Percentiles rank a stretch among this genome's conserved stretches.
phyloP scores from a whole-genome alignment of 257 asterid species.

The Capsicum chinense region DNA sequence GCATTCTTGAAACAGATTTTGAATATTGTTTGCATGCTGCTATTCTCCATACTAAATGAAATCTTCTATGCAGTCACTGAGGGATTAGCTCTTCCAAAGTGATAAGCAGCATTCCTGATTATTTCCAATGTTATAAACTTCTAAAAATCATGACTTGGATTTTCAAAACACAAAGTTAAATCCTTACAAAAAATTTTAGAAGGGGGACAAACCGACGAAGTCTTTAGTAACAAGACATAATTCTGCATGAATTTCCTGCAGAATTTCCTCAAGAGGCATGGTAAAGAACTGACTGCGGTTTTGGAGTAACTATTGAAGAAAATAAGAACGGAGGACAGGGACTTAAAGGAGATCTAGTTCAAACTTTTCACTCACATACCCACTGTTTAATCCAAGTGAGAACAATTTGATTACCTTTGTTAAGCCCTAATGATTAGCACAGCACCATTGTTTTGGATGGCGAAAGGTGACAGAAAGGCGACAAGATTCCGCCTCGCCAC shows the following conservation, averaged over 20 bases:
- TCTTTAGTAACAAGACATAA: constrained; percentile 4
- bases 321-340: not conserved
- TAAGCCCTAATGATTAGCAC: constrained; percentile 12
- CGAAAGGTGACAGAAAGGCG: too few species aligned
- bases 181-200: not conserved
- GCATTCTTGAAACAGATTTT: too few species aligned
- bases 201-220: not conserved
- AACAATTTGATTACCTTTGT: constrained; percentile 16
- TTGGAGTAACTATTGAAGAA: not conserved
- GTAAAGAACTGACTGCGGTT: not conserved
- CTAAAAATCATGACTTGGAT: constrained; percentile 2
- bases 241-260: constrained; percentile 9
- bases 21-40: not conserved
- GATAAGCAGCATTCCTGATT: not conserved
- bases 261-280: not conserved
- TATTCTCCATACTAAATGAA: not conserved
- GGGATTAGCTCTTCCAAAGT: constrained; percentile 10
- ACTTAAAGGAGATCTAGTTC: constrained; percentile 19
- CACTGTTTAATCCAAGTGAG: constrained; percentile 12
- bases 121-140: constrained; percentile 4
- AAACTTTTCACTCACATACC: not conserved
- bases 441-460: not conserved
- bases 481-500: too few species aligned
- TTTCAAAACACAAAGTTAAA: constrained; percentile 5
- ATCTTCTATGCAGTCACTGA: not conserved